These are phyloP conservation scores for Trichophyton schoenleinii DNA, from an alignment of 2,329 filamentous ascomycete species.

Conservation along the genomic window DNA sequence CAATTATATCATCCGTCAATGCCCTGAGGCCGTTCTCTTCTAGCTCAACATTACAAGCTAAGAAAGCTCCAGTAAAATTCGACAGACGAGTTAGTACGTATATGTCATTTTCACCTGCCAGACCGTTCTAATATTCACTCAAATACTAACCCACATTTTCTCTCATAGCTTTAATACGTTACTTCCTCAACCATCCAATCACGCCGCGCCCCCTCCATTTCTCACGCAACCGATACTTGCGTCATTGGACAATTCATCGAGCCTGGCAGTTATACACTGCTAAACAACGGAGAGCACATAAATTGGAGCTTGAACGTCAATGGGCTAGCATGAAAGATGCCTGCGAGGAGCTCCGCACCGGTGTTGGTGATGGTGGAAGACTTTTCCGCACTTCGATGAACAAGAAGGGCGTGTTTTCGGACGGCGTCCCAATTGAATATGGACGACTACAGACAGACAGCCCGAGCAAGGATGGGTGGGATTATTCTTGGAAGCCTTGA, in stretches of 20 bases:
- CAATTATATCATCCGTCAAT: conserved; percentile 14
- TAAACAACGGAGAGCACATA: conserved; percentile 50
- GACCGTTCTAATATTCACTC: conserved; percentile 2
- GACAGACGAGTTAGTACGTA: conserved; percentile 37
- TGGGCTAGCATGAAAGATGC: conserved; percentile 74
- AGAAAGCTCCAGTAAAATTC: conserved; percentile 22
- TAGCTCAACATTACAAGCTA: conserved; percentile 28
- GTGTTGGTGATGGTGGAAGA: conserved; percentile 39
- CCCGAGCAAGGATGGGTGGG: conserved; percentile 70
- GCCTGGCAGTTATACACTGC: conserved; percentile 76
- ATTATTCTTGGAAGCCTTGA: conserved; percentile 72
- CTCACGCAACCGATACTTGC: conserved; percentile 71
- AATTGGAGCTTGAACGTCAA: conserved; percentile 62
- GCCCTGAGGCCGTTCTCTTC: conserved; percentile 27
- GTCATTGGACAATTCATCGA: conserved; percentile 98
- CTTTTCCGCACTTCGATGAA: conserved; percentile 80
- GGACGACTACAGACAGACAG: conserved; percentile 61
- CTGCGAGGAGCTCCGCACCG: conserved; percentile 64
- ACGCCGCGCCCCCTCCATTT: conserved; percentile 72
- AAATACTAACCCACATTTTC: not conserved
- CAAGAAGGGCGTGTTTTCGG: conserved; percentile 70
- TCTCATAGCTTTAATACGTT: conserved; percentile 50
- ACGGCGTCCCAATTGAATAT: conserved; percentile 83
- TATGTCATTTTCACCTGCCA: not conserved
- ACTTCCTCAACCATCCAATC: conserved; percentile 55